These are phyloP conservation scores for Xylona heveae DNA, from an alignment of 495 filamentous ascomycete species.

Conservation along the genomic window DNA sequence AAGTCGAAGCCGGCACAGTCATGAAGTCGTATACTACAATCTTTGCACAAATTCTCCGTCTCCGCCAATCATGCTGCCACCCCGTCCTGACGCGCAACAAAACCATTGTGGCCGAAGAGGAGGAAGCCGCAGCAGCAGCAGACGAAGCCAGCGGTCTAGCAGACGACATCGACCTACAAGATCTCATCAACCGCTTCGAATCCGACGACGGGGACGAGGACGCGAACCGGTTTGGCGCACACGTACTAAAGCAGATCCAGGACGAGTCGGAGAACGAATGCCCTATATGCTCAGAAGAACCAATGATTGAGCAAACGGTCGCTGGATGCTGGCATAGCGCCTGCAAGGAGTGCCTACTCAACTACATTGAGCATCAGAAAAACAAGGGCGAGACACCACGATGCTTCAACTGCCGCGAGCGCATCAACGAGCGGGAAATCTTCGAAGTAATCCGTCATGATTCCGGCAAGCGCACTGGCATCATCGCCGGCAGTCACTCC, in stretches of 20 bases:
- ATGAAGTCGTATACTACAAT: conserved; percentile 90
- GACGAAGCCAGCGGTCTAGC: conserved; percentile 61
- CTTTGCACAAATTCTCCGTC: conserved; percentile 86
- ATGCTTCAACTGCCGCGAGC: conserved; percentile 77
- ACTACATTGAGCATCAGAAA: conserved; percentile 72
- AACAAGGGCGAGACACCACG: conserved; percentile 50
- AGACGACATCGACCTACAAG: conserved; percentile 90
- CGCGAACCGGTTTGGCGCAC: conserved; percentile 50
- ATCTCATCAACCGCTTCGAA: conserved; percentile 66
- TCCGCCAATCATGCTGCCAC: conserved; percentile 89
- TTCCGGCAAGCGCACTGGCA: conserved; percentile 4
- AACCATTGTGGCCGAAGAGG: conserved; percentile 67
- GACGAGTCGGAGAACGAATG: conserved; percentile 77
- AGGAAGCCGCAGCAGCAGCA: conserved; percentile 58
- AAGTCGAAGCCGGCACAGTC: conserved; percentile 76
- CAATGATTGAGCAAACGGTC: conserved; percentile 81
- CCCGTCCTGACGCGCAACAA: conserved; percentile 73
- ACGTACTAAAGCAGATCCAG: conserved; percentile 77
- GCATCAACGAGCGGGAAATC: conserved; percentile 61
- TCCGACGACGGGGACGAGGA: conserved; percentile 40
- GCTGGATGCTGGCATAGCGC: conserved; percentile 95
- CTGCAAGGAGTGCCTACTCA: conserved; percentile 73
- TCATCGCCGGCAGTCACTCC: too few species aligned
- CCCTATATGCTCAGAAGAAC: conserved; percentile 84
- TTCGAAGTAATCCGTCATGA: conserved; percentile 65